Conservation (phyloP, 1,139 yeast genomes). For the Yamadazyma mexicana region DNA sequence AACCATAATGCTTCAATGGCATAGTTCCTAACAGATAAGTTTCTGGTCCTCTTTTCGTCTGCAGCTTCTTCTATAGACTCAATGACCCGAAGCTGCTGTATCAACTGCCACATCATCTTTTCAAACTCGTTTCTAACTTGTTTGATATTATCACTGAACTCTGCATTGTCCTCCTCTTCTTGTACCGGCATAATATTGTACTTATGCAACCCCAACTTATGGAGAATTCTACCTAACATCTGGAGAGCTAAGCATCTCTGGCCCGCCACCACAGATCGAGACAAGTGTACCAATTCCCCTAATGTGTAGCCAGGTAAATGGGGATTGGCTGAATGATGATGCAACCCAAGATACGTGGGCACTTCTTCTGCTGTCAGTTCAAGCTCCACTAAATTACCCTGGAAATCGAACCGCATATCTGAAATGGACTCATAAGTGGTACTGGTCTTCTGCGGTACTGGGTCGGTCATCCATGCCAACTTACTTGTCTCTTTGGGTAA, state of each 20-base stretch:
- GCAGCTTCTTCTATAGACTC: slow-evolving; percentile 75
- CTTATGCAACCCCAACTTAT: slow-evolving; percentile 69
- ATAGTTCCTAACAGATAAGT: slow-evolving; percentile 76
- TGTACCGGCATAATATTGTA: slow-evolving; percentile 51
- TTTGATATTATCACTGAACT: slow-evolving; percentile 35
- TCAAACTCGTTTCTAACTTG: slow-evolving; percentile 52
- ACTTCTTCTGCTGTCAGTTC: slow-evolving; percentile 25
- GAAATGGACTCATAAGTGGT: slow-evolving; percentile 61
- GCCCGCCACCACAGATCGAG: slow-evolving; percentile 77
- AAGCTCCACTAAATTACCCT: slow-evolving; percentile 66
- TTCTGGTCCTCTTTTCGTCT: slow-evolving; percentile 63
- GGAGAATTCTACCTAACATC: slow-evolving; percentile 82
- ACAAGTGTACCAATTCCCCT: slow-evolving; percentile 73
- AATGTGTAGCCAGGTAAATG: slow-evolving; percentile 91
- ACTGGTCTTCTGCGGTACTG: slow-evolving; percentile 46
- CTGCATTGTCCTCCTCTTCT: slow-evolving; percentile 30
- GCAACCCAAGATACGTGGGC: slow-evolving; percentile 69
- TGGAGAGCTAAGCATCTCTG: slow-evolving; percentile 87
- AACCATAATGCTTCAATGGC: slow-evolving; percentile 95
- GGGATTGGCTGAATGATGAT: slow-evolving; percentile 89
- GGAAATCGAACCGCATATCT: slow-evolving; percentile 83
- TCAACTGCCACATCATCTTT: slow-evolving; percentile 71
- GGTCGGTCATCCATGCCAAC: slow-evolving; percentile 86
- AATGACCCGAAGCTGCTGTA: slow-evolving; percentile 64
- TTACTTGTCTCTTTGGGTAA: slow-evolving; percentile 80